phyloP scores from a whole-genome alignment of 148 eudicot genomes.

The Rhododendron williamsianum region DNA sequence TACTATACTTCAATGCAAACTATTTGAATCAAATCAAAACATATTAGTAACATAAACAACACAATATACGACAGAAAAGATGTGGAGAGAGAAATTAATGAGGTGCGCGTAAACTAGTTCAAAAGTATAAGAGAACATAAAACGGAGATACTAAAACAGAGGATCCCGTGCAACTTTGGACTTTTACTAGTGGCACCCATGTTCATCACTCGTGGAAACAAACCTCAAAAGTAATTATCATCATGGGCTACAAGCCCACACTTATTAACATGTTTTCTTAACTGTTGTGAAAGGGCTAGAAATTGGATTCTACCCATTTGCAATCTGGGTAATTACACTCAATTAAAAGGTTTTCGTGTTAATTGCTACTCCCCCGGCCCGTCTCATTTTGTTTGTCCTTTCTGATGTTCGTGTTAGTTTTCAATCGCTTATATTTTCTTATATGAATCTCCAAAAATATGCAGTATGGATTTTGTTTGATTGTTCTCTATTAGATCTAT shows the following conservation, averaged over 20 bases:
- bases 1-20: no score
- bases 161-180: not conserved
- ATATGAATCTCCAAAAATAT: no score
- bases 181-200: constrained; percentile 13
- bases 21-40: no score
- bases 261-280: not conserved
- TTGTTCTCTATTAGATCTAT: no score
- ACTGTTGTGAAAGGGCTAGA: not conserved
- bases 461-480: no score
- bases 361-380: not conserved
- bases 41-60: not conserved
- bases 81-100: not conserved
- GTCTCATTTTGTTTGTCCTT: no score
- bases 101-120: not conserved
- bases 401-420: no score
- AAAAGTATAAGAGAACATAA: not conserved
- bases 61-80: no score
- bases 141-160: not conserved
- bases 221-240: constrained; percentile 12
- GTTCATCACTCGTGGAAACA: constrained; percentile 13
- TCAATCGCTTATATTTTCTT: no score
- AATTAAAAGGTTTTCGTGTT: not conserved
- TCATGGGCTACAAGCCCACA: not conserved
- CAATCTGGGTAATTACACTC: not conserved
- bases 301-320: not conserved